These are phyloP conservation scores for Rhodotorula mucilaginosa DNA, from an alignment of 1,284 basidiomycete species.

Conservation along the genomic window DNA sequence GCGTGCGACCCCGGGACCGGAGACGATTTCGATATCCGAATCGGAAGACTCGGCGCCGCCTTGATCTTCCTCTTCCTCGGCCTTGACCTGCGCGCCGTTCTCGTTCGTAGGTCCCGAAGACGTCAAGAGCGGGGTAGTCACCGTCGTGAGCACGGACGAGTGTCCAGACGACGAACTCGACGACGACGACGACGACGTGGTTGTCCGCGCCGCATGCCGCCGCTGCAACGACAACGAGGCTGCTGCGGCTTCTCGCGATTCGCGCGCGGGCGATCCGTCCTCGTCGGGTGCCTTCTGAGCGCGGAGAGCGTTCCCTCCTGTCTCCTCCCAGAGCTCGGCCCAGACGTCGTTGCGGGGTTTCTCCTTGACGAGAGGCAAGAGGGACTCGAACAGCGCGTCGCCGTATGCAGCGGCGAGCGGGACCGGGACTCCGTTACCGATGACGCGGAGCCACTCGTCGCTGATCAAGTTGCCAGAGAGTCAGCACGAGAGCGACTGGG, in stretches of 20 bases:
- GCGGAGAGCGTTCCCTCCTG: neutral
- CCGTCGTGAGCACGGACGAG: neutral
- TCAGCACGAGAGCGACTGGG: neutral
- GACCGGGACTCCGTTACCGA: constrained; percentile 26
- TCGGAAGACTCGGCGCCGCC: no score
- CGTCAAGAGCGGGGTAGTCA: neutral
- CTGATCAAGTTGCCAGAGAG: neutral
- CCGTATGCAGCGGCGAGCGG: constrained; percentile 16
- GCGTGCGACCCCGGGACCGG: no score
- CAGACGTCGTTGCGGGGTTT: neutral
- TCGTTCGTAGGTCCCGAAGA: no score
- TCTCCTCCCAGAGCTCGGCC: neutral
- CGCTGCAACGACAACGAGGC: neutral
- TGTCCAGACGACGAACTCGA: no score
- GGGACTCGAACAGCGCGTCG: neutral
- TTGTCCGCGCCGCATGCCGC: neutral
- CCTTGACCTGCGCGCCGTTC: neutral
- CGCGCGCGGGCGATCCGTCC: neutral
- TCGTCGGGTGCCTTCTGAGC: neutral
- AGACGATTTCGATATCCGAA: no score
- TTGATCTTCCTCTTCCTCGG: neutral
- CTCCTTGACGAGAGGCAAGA: neutral
- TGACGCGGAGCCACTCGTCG: constrained; percentile 1
- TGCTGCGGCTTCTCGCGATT: neutral
- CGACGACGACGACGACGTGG: neutral